Percentiles rank a stretch among this genome's conserved stretches.
These are phyloP conservation scores for Fistulinella prunicolor DNA, from an alignment of 768 basidiomycete species.

Conservation along the genomic window DNA sequence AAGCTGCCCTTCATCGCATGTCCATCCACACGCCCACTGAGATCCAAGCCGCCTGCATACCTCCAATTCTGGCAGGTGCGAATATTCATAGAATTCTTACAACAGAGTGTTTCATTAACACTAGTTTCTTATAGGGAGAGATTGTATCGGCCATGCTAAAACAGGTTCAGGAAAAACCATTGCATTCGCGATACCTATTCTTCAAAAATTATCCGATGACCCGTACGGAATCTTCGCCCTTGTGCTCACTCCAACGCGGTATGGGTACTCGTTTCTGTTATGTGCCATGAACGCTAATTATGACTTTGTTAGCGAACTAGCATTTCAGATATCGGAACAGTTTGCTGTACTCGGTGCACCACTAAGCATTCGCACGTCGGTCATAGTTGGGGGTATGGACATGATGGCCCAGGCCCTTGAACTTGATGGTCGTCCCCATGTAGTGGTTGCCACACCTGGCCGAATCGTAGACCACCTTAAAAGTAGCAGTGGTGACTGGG, in stretches of 20 bases:
- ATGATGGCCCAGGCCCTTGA: constrained; percentile 94
- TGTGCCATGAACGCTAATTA: background rate
- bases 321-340: constrained; percentile 96
- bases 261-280: constrained; percentile 15
- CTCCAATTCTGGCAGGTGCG: constrained; percentile 74
- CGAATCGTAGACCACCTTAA: constrained; percentile 87
- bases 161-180: constrained; percentile 98
- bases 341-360: constrained; percentile 86
- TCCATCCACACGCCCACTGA: constrained; percentile 83
- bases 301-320: constrained; percentile 67
- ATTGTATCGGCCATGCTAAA: constrained; percentile 97
- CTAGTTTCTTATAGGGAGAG: constrained; percentile 58
- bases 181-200: constrained; percentile 93
- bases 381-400: constrained; percentile 97
- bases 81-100: background rate
- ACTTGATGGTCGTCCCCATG: constrained; percentile 80
- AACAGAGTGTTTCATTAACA: background rate
- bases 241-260: constrained; percentile 94
- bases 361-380: constrained; percentile 78
- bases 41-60: constrained; percentile 89
- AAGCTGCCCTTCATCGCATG: constrained; percentile 69
- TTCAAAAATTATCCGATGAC: constrained; percentile 83
- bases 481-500: constrained; percentile 76
- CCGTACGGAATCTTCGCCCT: constrained; percentile 95
- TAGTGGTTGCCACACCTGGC: constrained; percentile 95